Percentiles rank a stretch among this genome's conserved stretches.
These are phyloP conservation scores for Eucalyptus pauciflora DNA, from an alignment of 345 rosid species.

Conservation along the genomic window DNA sequence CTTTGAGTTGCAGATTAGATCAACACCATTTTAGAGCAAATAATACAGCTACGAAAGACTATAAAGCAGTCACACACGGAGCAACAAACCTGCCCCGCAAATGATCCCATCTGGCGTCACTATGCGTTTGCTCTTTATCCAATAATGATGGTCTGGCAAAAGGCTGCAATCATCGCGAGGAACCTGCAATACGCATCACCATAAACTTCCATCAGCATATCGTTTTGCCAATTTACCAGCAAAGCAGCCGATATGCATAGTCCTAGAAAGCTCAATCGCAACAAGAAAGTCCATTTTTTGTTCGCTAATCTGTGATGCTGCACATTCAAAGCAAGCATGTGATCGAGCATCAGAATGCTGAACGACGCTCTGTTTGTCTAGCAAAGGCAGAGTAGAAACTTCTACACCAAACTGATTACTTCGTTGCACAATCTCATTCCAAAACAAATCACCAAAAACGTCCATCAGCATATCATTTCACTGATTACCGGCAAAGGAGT, in stretches of 20 bases:
- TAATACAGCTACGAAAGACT: background rate
- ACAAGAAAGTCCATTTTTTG: background rate
- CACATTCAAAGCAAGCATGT: background rate
- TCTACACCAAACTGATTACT: background rate
- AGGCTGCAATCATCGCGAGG: constrained; percentile 44
- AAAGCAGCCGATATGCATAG: background rate
- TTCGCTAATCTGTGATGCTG: background rate
- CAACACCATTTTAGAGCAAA: background rate
- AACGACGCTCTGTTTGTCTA: background rate
- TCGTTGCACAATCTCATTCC: background rate
- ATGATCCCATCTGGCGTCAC: constrained; percentile 60
- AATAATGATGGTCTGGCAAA: constrained; percentile 51
- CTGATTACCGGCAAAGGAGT: background rate
- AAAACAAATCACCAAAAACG: background rate
- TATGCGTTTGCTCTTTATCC: constrained; percentile 65
- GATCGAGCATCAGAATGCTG: background rate
- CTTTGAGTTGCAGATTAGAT: background rate
- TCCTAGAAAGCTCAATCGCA: background rate
- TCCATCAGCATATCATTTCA: background rate
- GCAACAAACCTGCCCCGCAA: constrained; percentile 65
- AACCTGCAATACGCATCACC: background rate
- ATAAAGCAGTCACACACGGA: background rate
- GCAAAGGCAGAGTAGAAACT: background rate
- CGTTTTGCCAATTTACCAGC: background rate
- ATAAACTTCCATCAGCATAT: background rate